These are phyloP conservation scores for Termitomyces bulborhizus DNA, from an alignment of 768 basidiomycete genomes.

Conservation along the genomic window DNA sequence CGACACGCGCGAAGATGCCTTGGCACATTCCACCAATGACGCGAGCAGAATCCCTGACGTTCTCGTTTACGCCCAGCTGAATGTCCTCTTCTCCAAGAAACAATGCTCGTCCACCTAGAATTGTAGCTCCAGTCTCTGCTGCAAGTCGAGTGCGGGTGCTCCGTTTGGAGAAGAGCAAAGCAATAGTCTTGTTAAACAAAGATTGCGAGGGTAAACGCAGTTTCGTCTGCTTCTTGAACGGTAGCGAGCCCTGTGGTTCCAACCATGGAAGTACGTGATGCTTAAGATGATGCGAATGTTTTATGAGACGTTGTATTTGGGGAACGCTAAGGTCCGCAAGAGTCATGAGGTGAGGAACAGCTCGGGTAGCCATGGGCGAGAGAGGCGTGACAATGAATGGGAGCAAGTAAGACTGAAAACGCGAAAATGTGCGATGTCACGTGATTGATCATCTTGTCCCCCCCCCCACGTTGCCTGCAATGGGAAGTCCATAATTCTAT, in stretches of 20 bases:
- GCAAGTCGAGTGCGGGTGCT: slow-evolving; percentile 89
- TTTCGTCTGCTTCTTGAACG: slow-evolving; percentile 23
- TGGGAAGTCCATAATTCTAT: too few relatives aligned
- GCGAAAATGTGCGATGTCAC: too few relatives aligned
- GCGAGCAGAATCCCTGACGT: slow-evolving; percentile 71
- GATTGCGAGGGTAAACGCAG: slow-evolving; percentile 67
- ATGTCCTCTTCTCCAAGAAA: slow-evolving; percentile 90
- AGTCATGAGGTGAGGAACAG: slow-evolving; percentile 73
- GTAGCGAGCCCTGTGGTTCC: slow-evolving; percentile 39
- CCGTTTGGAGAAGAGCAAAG: slow-evolving; percentile 88
- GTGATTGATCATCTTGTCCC: too few relatives aligned
- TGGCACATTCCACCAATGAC: slow-evolving; percentile 95
- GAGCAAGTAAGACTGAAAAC: too few relatives aligned
- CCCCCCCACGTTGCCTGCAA: too few relatives aligned
- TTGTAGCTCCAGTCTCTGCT: slow-evolving; percentile 71
- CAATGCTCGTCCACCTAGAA: slow-evolving; percentile 85
- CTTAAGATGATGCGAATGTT: slow-evolving; percentile 62
- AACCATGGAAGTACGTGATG: slow-evolving; percentile 62
- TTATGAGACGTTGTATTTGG: slow-evolving; percentile 65
- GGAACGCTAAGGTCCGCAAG: slow-evolving; percentile 79
- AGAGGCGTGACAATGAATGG: too few relatives aligned
- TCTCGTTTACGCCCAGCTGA: slow-evolving; percentile 95
- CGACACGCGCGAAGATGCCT: slow-evolving; percentile 95
- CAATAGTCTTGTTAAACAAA: slow-evolving; percentile 77
- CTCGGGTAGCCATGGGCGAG: slow-evolving; percentile 9